Evolutionary conservation across 352 stramenopile genomes (phyloP).

Genomic region (Pythium grandisporangium): DNA sequence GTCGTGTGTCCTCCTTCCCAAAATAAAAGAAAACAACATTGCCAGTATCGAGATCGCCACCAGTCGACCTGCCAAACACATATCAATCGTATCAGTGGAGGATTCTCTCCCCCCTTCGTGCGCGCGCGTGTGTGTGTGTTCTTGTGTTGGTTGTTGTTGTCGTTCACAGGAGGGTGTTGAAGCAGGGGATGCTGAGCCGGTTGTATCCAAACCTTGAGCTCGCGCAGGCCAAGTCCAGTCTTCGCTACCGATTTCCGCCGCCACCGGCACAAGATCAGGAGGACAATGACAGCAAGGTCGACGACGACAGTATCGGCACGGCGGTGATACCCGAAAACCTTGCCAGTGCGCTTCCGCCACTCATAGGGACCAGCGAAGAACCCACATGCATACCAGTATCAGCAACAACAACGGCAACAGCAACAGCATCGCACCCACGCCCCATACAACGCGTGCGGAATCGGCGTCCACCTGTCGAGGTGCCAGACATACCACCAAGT

Average conservation of each 20-base stretch:
- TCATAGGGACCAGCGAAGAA: not conserved
- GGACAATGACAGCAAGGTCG: no score
- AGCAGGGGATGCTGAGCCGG: not conserved
- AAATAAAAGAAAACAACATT: no score
- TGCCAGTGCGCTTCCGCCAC: not conserved
- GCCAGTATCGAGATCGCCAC: no score
- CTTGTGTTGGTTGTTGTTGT: no score
- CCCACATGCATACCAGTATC: no score
- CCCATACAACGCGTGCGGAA: not conserved
- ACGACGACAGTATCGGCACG: no score
- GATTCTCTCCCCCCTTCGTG: no score
- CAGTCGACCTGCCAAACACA: no score
- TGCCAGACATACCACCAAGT: not conserved
- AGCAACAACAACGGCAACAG: not conserved
- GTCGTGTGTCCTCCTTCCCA: no score
- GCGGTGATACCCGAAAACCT: no score
- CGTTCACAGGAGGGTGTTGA: not conserved
- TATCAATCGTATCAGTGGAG: no score
- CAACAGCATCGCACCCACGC: not conserved
- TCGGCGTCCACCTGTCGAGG: not conserved
- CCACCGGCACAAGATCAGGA: not conserved
- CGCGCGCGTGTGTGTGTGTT: no score
- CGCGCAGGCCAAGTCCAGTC: constrained; percentile 3
- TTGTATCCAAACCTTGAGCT: constrained; percentile 5
- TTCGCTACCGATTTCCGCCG: not conserved